Percentiles rank a stretch among this genome's conserved stretches.
Evolutionary conservation across 2,329 filamentous ascomycete species (phyloP).

Genomic region (Tympanopsis confertula): DNA sequence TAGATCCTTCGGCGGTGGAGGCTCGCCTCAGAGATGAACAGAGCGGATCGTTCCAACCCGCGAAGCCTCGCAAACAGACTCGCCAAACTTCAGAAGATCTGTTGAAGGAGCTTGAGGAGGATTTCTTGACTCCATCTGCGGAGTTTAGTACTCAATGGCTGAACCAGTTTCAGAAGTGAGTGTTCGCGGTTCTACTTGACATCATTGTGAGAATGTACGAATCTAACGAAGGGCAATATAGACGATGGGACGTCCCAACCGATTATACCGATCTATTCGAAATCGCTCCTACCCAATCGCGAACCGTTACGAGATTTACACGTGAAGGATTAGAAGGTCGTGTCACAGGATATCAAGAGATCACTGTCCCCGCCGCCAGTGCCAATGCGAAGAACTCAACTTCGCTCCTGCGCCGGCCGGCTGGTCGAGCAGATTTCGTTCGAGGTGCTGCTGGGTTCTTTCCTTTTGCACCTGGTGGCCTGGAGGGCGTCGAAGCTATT

Average conservation of each 20-base stretch:
- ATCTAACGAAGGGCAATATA: conserved; percentile 5
- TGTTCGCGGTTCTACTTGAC: not conserved
- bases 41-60: conserved; percentile 14
- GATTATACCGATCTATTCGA: conserved; percentile 78
- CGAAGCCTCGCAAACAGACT: conserved; percentile 25
- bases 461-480: conserved; percentile 80
- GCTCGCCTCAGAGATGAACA: conserved; percentile 15
- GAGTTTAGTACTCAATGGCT: conserved; percentile 79
- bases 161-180: conserved; percentile 68
- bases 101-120: conserved; percentile 60
- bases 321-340: conserved; percentile 83
- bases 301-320: conserved; percentile 87
- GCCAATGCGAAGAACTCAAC: conserved; percentile 93
- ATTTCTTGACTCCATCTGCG: conserved; percentile 69
- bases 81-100: conserved; percentile 48
- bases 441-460: conserved; percentile 87
- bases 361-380: conserved; percentile 79
- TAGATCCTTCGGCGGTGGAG: conserved; percentile 12
- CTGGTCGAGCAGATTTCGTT: conserved; percentile 78
- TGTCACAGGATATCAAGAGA: conserved; percentile 87
- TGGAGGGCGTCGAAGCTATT: conserved; percentile 76
- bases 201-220: not conserved
- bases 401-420: conserved; percentile 75
- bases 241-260: conserved; percentile 66
- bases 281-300: conserved; percentile 79